phyloP scores from a whole-genome alignment of 2,329 filamentous ascomycete genomes.

The Phialocephala subalpina region DNA sequence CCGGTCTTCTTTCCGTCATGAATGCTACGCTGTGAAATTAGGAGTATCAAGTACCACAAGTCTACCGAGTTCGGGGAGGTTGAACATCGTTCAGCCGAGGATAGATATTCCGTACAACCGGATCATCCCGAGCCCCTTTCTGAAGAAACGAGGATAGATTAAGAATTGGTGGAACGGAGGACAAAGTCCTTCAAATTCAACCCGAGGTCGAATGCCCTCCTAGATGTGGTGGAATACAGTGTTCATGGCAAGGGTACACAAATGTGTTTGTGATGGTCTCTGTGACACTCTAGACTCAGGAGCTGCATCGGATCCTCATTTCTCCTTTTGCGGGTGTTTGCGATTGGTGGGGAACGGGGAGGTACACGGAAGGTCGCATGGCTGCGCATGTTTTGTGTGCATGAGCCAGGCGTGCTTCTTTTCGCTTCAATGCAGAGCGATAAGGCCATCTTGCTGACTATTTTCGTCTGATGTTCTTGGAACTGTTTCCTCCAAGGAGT shows the following conservation, averaged over 20 bases:
- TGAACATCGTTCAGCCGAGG: background rate
- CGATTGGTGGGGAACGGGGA: background rate
- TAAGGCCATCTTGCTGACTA: conserved; percentile 14
- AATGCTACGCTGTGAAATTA: background rate
- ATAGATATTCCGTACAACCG: conserved; percentile 15
- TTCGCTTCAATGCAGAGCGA: conserved; percentile 25
- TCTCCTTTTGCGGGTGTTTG: conserved; percentile 6
- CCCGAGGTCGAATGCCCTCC: background rate
- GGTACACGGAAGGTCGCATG: conserved; percentile 2
- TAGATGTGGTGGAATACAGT: conserved; percentile 1
- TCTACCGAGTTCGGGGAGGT: background rate
- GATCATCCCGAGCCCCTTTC: conserved; percentile 13
- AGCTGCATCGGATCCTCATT: background rate
- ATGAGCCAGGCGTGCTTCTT: conserved; percentile 2
- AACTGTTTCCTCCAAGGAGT: background rate
- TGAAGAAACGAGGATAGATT: background rate
- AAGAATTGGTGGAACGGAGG: background rate
- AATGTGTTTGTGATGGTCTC: background rate
- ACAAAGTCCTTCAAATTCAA: background rate
- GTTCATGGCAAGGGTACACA: background rate
- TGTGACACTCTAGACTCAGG: background rate
- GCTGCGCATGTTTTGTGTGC: conserved; percentile 8
- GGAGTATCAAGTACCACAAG: background rate
- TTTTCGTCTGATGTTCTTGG: conserved; percentile 20
- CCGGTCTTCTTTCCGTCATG: background rate